phyloP scores from a whole-genome alignment of 139 green algal species.

The Volvox africanus region DNA sequence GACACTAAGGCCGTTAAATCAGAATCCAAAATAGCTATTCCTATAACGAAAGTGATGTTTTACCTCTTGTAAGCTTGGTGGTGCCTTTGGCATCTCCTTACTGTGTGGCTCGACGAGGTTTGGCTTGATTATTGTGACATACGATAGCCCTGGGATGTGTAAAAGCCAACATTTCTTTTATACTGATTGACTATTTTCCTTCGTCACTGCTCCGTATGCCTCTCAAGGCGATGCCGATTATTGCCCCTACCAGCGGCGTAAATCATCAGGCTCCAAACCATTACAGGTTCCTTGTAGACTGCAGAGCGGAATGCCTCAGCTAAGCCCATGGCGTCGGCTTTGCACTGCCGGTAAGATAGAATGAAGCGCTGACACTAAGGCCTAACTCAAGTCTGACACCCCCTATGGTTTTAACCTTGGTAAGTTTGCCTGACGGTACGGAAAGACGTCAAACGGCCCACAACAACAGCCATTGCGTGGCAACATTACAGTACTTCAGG shows the following conservation, averaged over 20 bases:
- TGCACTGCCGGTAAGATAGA: too few species aligned
- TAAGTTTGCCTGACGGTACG: too few species aligned
- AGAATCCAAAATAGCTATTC: not conserved
- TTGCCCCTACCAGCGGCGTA: constrained; percentile 38
- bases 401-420: too few species aligned
- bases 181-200: not conserved
- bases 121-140: constrained; percentile 38
- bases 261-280: constrained; percentile 56
- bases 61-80: constrained; percentile 48
- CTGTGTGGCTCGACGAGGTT: constrained; percentile 22
- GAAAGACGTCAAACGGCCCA: too few species aligned
- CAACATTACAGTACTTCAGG: too few species aligned
- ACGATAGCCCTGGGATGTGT: constrained; percentile 6
- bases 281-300: constrained; percentile 51
- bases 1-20: not conserved
- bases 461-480: too few species aligned
- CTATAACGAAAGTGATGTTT: not conserved
- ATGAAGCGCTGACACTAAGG: too few species aligned
- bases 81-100: constrained; percentile 39
- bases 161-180: not conserved
- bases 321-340: constrained; percentile 28
- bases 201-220: not conserved
- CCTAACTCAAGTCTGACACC: too few species aligned
- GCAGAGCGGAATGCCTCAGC: constrained; percentile 38
- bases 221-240: not conserved